A percentile compares a stretch with the other conserved stretches of the same genome.
Evolutionary conservation across 345 rosid species (phyloP).

Genomic region (Brassica rapa): DNA sequence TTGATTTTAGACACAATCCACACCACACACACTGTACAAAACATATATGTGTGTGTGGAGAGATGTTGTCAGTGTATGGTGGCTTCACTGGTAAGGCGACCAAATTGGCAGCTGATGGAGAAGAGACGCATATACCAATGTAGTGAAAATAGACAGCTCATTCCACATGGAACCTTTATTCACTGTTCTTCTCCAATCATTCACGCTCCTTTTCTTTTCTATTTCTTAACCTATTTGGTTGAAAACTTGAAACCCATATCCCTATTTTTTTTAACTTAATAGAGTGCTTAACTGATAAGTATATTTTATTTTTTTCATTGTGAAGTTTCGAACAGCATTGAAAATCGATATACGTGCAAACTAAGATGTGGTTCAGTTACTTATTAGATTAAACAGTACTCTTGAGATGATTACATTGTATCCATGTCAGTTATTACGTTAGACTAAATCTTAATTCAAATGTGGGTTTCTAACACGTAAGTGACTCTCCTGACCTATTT

Average conservation of each 20-base stretch:
- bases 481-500: neutral
- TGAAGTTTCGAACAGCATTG: neutral
- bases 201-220: constrained; percentile 5
- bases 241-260: constrained; percentile 13
- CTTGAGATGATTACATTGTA: neutral
- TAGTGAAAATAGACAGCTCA: constrained; percentile 57
- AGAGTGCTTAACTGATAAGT: neutral
- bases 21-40: constrained; percentile 6
- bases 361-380: too few species aligned
- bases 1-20: constrained; percentile 5
- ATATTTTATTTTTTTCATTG: neutral
- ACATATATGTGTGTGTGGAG: neutral
- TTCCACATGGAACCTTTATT: constrained; percentile 53
- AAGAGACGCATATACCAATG: constrained; percentile 39
- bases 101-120: constrained; percentile 36
- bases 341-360: neutral
- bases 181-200: constrained; percentile 6
- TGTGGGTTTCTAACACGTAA: neutral
- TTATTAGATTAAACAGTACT: neutral
- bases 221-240: constrained; percentile 15
- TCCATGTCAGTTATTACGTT: neutral
- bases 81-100: constrained; percentile 39
- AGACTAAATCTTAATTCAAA: neutral
- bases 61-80: constrained; percentile 36
- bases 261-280: neutral